Evolutionary conservation across 2,329 filamentous ascomycete genomes (phyloP).

Genomic region (Acrocalymma vagum): DNA sequence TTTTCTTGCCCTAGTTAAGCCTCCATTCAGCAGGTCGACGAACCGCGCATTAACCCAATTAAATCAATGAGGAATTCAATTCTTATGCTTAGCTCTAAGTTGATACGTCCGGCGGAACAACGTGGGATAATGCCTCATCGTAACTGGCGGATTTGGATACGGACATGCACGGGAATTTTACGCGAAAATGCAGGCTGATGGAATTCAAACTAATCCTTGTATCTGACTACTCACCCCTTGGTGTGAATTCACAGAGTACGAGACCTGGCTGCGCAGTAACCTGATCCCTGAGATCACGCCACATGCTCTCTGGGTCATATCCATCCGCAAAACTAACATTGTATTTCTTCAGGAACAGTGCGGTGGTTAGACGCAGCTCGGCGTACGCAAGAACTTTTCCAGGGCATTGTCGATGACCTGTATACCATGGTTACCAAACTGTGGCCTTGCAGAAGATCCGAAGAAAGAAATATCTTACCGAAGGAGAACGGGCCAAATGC

Average conservation of each 20-base stretch:
- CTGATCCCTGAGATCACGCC: constrained; percentile 18
- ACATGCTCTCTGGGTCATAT: constrained; percentile 10
- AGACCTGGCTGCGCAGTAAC: constrained; percentile 21
- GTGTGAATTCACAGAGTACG: constrained; percentile 3
- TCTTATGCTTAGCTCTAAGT: too few relatives aligned
- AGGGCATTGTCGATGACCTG: constrained; percentile 15
- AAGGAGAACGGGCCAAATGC: constrained; percentile 75
- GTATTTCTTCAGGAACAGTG: constrained; percentile 12
- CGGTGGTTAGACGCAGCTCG: constrained; percentile 15
- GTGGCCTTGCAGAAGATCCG: not conserved
- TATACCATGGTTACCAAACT: not conserved
- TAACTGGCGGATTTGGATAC: too few relatives aligned
- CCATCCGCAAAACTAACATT: constrained; percentile 10
- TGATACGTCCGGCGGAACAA: too few relatives aligned
- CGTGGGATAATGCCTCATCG: too few relatives aligned
- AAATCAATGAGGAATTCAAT: too few relatives aligned
- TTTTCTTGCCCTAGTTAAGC: too few relatives aligned
- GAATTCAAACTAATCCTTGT: too few relatives aligned
- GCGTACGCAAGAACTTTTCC: constrained; percentile 16
- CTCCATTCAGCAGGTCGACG: too few relatives aligned
- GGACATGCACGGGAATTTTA: too few relatives aligned
- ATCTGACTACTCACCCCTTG: too few relatives aligned
- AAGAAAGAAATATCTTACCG: not conserved
- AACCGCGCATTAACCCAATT: too few relatives aligned
- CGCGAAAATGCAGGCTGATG: too few relatives aligned